Conservation (phyloP, 441 rosid genomes). For the Arabidopsis lyrata region DNA sequence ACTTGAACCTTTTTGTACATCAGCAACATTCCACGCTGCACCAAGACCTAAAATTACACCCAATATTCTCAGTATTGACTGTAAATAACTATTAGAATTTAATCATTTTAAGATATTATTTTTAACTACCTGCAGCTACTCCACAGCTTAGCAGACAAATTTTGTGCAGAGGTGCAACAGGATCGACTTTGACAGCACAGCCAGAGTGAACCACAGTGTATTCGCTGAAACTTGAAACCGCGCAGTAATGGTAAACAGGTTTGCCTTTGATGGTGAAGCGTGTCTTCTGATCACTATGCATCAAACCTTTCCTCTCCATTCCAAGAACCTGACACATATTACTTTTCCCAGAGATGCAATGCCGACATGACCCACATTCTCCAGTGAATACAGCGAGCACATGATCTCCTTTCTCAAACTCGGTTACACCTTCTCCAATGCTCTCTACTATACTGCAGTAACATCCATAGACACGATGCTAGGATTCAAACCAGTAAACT, state of each 20-base stretch:
- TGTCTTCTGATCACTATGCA: slow-evolving; percentile 81
- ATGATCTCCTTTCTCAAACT: slow-evolving; percentile 83
- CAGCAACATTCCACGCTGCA: slow-evolving; percentile 97
- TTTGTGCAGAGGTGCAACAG: slow-evolving; percentile 78
- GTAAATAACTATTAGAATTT: background rate
- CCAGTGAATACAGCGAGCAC: slow-evolving; percentile 87
- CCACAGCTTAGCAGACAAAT: slow-evolving; percentile 95
- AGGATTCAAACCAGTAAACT: background rate
- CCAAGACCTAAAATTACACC: slow-evolving; percentile 69
- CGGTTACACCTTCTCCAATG: slow-evolving; percentile 77
- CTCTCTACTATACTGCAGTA: slow-evolving; percentile 86
- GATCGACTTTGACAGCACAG: slow-evolving; percentile 84
- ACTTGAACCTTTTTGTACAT: slow-evolving; percentile 74
- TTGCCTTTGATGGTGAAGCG: slow-evolving; percentile 82
- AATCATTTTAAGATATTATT: background rate
- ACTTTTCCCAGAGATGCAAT: slow-evolving; percentile 79
- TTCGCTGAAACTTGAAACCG: slow-evolving; percentile 95
- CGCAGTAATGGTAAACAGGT: slow-evolving; percentile 86
- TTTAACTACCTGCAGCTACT: slow-evolving; percentile 58
- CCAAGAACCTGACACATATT: slow-evolving; percentile 88
- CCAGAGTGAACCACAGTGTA: slow-evolving; percentile 93
- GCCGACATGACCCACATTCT: slow-evolving; percentile 76
- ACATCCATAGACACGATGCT: slow-evolving; percentile 7
- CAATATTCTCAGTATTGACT: slow-evolving; percentile 11
- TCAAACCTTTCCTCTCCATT: slow-evolving; percentile 84